phyloP scores from a whole-genome alignment of 306 rosid species.

The Spatholobus suberectus region DNA sequence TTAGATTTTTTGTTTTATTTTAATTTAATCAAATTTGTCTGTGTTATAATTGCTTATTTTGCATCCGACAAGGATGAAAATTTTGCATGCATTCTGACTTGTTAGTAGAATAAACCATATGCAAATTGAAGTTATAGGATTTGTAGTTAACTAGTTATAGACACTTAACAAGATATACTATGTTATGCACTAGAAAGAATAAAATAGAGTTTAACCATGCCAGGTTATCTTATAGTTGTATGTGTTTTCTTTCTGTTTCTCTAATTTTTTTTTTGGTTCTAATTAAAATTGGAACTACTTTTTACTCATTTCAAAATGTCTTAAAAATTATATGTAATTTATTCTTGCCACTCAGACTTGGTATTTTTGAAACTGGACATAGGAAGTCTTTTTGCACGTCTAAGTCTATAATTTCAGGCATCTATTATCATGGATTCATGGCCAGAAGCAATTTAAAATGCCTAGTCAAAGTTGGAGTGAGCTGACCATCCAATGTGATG shows the following conservation, averaged over 20 bases:
- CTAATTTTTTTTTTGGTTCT: background rate
- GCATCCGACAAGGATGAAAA: background rate
- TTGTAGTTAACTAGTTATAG: background rate
- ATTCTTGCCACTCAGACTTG: background rate
- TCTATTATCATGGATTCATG: constrained; percentile 5
- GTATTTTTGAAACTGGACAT: background rate
- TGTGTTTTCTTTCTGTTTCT: background rate
- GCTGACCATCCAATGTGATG: constrained; percentile 18
- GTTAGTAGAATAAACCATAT: background rate
- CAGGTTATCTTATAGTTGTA: background rate
- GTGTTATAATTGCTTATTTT: background rate
- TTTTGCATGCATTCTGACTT: background rate
- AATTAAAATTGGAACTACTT: background rate
- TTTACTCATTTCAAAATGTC: constrained; percentile 11
- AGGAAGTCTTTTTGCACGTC: constrained; percentile 3
- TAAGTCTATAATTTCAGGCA: constrained; percentile 2
- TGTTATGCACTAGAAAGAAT: background rate
- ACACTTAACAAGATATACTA: constrained; percentile 8
- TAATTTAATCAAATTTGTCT: background rate
- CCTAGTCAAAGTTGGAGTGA: background rate
- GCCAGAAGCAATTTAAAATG: constrained; percentile 11
- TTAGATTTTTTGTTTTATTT: background rate
- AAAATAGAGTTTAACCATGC: background rate
- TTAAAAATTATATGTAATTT: background rate
- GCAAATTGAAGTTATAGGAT: background rate